Evolutionary conservation across 352 stramenopile genomes (phyloP).

Genomic region (Aphanomyces euteiches): DNA sequence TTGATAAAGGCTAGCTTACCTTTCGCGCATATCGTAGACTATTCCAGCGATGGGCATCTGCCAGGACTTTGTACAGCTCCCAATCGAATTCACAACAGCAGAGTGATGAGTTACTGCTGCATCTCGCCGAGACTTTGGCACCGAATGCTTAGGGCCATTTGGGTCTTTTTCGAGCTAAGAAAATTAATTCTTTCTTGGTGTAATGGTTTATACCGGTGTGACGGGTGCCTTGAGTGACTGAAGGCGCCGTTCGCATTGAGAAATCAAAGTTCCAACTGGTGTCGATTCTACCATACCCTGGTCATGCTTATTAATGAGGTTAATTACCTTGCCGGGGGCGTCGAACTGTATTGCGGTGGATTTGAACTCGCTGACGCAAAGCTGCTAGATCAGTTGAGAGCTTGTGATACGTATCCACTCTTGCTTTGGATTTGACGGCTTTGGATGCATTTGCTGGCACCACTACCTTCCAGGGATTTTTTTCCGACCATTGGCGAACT

Average conservation of each 20-base stretch:
- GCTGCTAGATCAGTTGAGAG: background rate
- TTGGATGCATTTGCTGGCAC: background rate
- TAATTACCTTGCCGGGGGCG: background rate
- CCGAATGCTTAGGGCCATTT: background rate
- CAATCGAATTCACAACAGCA: background rate
- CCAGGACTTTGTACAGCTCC: background rate
- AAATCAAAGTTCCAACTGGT: background rate
- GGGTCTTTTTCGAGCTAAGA: background rate
- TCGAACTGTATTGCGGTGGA: background rate
- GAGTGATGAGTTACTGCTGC: background rate
- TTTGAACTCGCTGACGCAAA: background rate
- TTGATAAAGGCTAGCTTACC: background rate
- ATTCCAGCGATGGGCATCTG: slow-evolving; percentile 7
- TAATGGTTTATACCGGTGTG: background rate
- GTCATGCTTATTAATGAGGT: too few relatives aligned
- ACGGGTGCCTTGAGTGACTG: background rate
- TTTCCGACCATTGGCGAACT: background rate
- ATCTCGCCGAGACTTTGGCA: background rate
- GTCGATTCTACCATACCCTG: background rate
- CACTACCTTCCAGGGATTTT: slow-evolving; percentile 4
- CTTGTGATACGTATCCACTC: background rate
- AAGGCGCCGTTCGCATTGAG: slow-evolving; percentile 3
- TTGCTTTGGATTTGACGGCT: background rate
- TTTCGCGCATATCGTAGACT: slow-evolving; percentile 11
- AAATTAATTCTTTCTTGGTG: background rate